A percentile compares a stretch with the other conserved stretches of the same genome.
These are phyloP conservation scores for Penicillium soppii DNA, from an alignment of 495 filamentous ascomycete species.

Conservation along the genomic window DNA sequence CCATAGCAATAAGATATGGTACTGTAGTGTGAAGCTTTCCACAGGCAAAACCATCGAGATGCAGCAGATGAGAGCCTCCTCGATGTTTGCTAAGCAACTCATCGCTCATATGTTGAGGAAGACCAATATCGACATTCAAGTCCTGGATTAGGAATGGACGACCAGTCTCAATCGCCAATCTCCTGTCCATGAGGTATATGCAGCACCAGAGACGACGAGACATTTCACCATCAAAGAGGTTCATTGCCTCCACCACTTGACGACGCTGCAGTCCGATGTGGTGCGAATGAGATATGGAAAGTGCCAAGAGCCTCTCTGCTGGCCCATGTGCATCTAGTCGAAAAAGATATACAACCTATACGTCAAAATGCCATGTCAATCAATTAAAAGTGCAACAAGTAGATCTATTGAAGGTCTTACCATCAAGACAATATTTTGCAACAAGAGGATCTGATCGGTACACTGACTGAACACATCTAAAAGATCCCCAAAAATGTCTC, in stretches of 20 bases:
- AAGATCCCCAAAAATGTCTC: constrained; percentile 24
- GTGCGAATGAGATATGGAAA: constrained; percentile 27
- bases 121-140: constrained; percentile 22
- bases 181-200: constrained; percentile 24
- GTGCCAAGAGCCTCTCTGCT: constrained; percentile 28
- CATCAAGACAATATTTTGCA: constrained; percentile 25
- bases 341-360: constrained; percentile 28
- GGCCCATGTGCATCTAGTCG: constrained; percentile 26
- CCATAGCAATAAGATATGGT: constrained; percentile 23
- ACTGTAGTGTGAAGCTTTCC: background rate
- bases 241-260: constrained; percentile 14
- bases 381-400: background rate
- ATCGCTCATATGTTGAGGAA: constrained; percentile 22
- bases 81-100: constrained; percentile 14
- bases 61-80: background rate
- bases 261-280: constrained; percentile 26
- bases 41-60: background rate
- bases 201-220: constrained; percentile 28
- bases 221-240: constrained; percentile 17
- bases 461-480: constrained; percentile 19
- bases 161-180: constrained; percentile 27
- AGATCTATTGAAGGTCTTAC: constrained; percentile 4
- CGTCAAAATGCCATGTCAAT: background rate
- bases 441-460: constrained; percentile 18
- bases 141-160: constrained; percentile 29